phyloP scores from a whole-genome alignment of 257 asterid genomes.

The Plantago major region DNA sequence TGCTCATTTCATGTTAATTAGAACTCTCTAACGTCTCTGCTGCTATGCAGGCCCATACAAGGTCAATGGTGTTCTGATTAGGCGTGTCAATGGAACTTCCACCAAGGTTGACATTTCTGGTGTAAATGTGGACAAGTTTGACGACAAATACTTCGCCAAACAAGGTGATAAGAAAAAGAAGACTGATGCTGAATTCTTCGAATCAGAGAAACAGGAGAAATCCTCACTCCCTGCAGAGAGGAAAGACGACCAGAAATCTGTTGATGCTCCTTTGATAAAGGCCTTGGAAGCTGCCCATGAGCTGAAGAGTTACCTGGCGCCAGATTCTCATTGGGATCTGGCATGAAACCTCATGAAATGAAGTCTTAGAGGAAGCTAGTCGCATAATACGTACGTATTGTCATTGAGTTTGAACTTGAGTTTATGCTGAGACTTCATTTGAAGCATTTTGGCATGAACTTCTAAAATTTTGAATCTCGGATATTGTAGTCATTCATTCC shows the following conservation, averaged over 20 bases:
- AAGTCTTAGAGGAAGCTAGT: constrained; percentile 19
- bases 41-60: constrained; percentile 39
- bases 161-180: constrained; percentile 35
- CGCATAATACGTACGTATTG: constrained; percentile 10
- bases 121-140: constrained; percentile 31
- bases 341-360: constrained; percentile 40
- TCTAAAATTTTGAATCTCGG: too few relatives aligned
- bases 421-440: too few relatives aligned
- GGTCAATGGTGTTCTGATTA: constrained; percentile 45
- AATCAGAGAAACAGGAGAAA: constrained; percentile 40
- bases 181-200: constrained; percentile 38
- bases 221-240: constrained; percentile 25
- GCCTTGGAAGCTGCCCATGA: constrained; percentile 29
- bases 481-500: too few relatives aligned
- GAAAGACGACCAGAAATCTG: constrained; percentile 37
- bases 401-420: neutral
- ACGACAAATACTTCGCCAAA: constrained; percentile 41
- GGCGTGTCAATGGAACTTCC: constrained; percentile 45
- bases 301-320: constrained; percentile 33
- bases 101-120: constrained; percentile 43
- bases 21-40: too few relatives aligned
- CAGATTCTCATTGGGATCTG: constrained; percentile 36
- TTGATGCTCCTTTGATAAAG: constrained; percentile 25
- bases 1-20: too few relatives aligned
- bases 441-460: too few relatives aligned